Base-by-base conservation (phyloP, 2,329 filamentous ascomycete genomes). In the Pseudogymnoascus sp. region DNA sequence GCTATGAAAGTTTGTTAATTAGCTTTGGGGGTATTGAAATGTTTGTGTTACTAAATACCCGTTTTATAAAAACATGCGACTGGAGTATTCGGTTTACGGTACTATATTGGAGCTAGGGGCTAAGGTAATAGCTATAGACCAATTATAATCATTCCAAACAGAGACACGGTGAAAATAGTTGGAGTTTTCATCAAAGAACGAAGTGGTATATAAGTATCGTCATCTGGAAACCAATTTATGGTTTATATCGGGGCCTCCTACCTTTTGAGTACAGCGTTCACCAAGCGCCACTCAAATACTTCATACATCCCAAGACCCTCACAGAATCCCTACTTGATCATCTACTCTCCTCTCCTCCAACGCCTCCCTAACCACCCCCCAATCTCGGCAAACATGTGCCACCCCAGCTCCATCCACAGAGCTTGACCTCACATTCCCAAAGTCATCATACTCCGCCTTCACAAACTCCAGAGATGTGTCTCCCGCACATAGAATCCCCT, bases 381-480 rank as follows among this genome's bases (percentile, higher is more conserved):
- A 72, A 37, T 71, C 69, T n/a, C 70, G 63, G 65, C 70, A 73
- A 26, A 67, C 64, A 66, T 72, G 71, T 4, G 67, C 69, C 2
- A 68, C 69, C 59, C 69, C 68, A 1, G 68, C 68, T 13, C 70
- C 70, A 26, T 64, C 68, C 33, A 73, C 71, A 0, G 69, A 68
- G 47, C 67, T 62, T 24, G 63, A 59, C 4, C 56, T 59, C 21
- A 67, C 65, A n/a, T 62, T 66, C 33, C 70, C 70, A 64, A 71
- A 66, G 11, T 63, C 56, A 37, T 66, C 66, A 40, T 64, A 56
- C 24, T 56, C 26, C 50, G 19, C 50, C n/a, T 56, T 66, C 11
- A 70, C 70, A 64, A 69, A 70, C 56, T 72, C 71, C 4, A 73
- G 64, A 0, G 71, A 72, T 0, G 70, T 73, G 59, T 73, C 71